Evolutionary conservation across 208 protist genomes (phyloP), one percentile per base, ranked within the genome.

Genomic region (Trypanosomatidae sp.): DNA sequence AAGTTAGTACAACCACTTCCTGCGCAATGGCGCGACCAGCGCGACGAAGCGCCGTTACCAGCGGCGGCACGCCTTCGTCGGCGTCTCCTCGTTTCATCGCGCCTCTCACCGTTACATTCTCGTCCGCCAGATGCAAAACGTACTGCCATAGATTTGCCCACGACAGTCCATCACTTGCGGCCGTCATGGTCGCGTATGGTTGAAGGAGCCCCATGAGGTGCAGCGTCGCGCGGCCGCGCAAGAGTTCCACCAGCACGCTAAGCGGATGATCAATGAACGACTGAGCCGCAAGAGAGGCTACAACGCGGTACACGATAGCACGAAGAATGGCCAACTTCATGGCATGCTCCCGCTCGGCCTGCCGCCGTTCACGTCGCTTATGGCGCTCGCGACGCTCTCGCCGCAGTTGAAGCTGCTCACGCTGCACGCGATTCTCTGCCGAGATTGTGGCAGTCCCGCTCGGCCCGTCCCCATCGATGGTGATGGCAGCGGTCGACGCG

Each of bases 241-340:
- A 69, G 41, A 95, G 77, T 66, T 91, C 88, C 25, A 88, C 79
- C 39, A 91, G 46, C 56, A 96, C 89, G 25, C 70, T 68, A 33
- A 94, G 58, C 10, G 92, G 90, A 66, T 96, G 92, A 60, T 93
- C 87, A 17, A 93, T 83, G 3, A 92, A 22, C 59, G 83, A 85
- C 67, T 93, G 85, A 30, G 92, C 82, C 36, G 84, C 62, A 9
- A 96, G 80, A 2, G 84, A 69, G 19, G 80, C 84, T 0, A 79
- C 66, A 5, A 96, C 83, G 39, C 92, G 92, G 76, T 91, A 96
- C 15, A 88, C 71, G 60, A 96, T 94, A 36, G 87, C 86, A 10
- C 92, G 89, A 43, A 93, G 62, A n/a, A 95, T 81, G 55, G 74
- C 70, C 30, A 66, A 49, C 12, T 77, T 73, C 73, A 74, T 82